Base-by-base conservation (phyloP, 768 basidiomycete genomes). In the Clathrus columnatus region DNA sequence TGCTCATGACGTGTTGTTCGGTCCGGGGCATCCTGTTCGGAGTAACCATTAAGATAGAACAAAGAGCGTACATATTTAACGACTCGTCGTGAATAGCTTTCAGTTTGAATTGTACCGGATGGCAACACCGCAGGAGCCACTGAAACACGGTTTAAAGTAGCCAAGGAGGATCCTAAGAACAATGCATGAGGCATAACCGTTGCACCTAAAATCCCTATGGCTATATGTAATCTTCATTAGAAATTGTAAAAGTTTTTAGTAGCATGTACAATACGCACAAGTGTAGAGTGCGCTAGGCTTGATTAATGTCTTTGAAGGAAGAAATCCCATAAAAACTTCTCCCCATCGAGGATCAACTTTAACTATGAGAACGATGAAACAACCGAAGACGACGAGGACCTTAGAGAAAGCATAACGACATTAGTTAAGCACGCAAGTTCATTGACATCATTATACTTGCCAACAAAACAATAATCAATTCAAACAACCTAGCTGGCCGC, bases 401-500 rank as follows among this genome's bases (percentile, higher is more conserved):
- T 57, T 20, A 8, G 18, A 36, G n/a, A 23, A 51, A 18, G 24
- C 10, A 27, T 54, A 2, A 24, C 11, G 8, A 16, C 20, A 51
- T 11, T 36, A 36, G n/a, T 11, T 57, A 11, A 28, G 48, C 1
- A 27, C 10, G 21, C 17, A 8, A 50, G 7, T 14, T 26, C 16
- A 8, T 4, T 23, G n/a, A 5, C 36, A 16, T 47, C 14, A 36
- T 23, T 18, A n/a, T 17, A 64, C 78, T 46, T 61, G 87, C 87
- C 73, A 89, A 64, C 21, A 59, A 71, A 51, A 75, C 78, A 46
- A 90, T 86, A 17, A 85, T 59, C 16, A 76, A 60, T 62, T 91
- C 88, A 60, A 91, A 89, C 60, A 80, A 59, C 61, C 76, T 78
- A 41, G 83, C 85, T 5, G 86, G 87, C 36, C 75, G 73, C 26